Conservation (phyloP, 495 filamentous ascomycete species). For the Penicillium simplicissimum region DNA sequence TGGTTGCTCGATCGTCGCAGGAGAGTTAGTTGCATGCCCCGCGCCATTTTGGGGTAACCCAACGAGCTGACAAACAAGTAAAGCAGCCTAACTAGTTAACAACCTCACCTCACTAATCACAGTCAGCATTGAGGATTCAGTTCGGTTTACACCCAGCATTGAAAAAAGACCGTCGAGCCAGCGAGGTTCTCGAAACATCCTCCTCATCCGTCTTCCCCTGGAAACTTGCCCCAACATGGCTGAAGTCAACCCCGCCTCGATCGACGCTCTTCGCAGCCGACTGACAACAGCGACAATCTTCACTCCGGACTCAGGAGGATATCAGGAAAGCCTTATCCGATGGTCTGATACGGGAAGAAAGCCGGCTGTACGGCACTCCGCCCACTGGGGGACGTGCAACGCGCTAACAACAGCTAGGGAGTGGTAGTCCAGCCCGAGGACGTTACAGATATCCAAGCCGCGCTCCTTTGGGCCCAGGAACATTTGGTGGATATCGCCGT, state of each 20-base stretch:
- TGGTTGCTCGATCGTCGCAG: not conserved
- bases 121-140: not conserved
- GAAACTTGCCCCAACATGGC: conserved; percentile 13
- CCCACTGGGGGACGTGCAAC: not conserved
- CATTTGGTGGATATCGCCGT: conserved; percentile 51
- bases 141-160: not conserved
- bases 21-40: not conserved
- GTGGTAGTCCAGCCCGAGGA: conserved; percentile 43
- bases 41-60: not conserved
- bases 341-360: conserved; percentile 43
- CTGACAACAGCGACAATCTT: conserved; percentile 28
- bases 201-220: not conserved
- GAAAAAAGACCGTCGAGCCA: not conserved
- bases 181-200: conserved; percentile 1
- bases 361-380: conserved; percentile 24
- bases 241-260: conserved; percentile 9
- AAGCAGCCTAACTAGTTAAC: not conserved
- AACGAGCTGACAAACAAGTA: not conserved
- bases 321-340: conserved; percentile 32
- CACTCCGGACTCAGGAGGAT: conserved; percentile 33
- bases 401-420: conserved; percentile 27
- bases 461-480: conserved; percentile 44
- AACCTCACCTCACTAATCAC: not conserved
- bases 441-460: conserved; percentile 38
- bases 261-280: conserved; percentile 25